Evolutionary conservation across 2,329 filamentous ascomycete genomes (phyloP).

Genomic region (Sclerotiophoma versabilis): DNA sequence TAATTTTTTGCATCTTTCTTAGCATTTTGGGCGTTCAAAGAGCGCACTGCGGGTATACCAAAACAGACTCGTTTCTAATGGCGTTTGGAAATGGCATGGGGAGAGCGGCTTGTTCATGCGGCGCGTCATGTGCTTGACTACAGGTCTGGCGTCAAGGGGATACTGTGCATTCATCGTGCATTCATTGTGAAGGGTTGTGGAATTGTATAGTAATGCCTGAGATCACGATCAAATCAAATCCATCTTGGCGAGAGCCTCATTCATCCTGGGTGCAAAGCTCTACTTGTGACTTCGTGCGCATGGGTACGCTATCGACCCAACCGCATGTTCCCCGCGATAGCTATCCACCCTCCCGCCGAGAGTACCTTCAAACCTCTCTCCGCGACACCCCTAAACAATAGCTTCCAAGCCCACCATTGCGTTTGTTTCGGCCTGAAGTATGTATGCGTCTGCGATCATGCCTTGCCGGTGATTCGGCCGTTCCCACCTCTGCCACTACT

Average conservation of each 20-base stretch:
- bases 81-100: conserved; percentile 27
- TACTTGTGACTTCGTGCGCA: conserved; percentile 3
- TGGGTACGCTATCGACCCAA: conserved; percentile 23
- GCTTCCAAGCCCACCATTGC: conserved; percentile 11
- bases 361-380: conserved; percentile 11
- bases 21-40: conserved; percentile 38
- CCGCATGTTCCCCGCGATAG: conserved; percentile 20
- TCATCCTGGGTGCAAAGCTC: neutral
- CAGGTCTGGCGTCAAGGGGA: conserved; percentile 1
- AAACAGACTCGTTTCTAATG: conserved; percentile 23
- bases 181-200: neutral
- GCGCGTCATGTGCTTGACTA: conserved; percentile 15
- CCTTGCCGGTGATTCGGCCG: conserved; percentile 40
- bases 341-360: conserved; percentile 13
- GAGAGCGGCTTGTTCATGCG: conserved; percentile 7
- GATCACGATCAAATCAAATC: neutral
- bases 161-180: conserved; percentile 1
- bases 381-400: conserved; percentile 8
- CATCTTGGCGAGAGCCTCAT: neutral
- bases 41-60: conserved; percentile 26
- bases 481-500: conserved; percentile 24
- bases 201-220: conserved; percentile 20
- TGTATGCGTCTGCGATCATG: conserved; percentile 38
- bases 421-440: conserved; percentile 25
- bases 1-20: conserved; percentile 21